Evolutionary conservation across 2,329 filamentous ascomycete species (phyloP), one percentile per base, ranked within the genome.

Genomic region (Mollisiaceae sp.): DNA sequence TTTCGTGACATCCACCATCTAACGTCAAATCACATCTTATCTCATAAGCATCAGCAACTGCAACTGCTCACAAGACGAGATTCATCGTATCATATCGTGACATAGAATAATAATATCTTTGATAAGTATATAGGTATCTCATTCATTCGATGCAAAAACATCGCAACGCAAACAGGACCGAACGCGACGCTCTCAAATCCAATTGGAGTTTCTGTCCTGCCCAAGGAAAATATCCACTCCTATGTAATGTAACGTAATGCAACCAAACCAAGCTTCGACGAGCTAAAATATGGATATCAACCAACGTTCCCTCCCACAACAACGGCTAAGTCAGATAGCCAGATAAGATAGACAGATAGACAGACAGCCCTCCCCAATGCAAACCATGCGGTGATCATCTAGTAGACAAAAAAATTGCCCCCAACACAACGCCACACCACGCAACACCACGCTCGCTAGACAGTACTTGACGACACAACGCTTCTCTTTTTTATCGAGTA

Each of bases 201-300:
- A 32, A 32, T 32, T 6, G 27, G 27, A 32, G 27, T 3, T 32
- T 32, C 27, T 32, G 6, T 32, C 27, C 27, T 32, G 27, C 6
- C 27, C 45, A 22, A 50, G 20, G 45, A 50, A 50, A 24, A 22
- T 12, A 14, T 24, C 45, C 45, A 2, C 45, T n/a, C 45, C 45
- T 50, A 50, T 50, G n/a, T 50, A 50, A 20, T 50, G n/a, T 32
- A 32, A 32, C 6, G 27, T 32, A 32, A 32, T 32, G 27, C 6
- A 32, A 32, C 27, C 27, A 32, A 6, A 32, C 27, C 27, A 32
- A 32, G 27, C 27, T 6, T 3, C 3, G 27, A 3, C 27, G 6
- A 32, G 27, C 27, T 32, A 32, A 45, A 18, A n/a, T 50, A 50
- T 50, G 45, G 22, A 50, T 50, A 50, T 50, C 45, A 50, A 22